phyloP scores from a whole-genome alignment of 129 eudicot species.

The Centaurea solstitialis region DNA sequence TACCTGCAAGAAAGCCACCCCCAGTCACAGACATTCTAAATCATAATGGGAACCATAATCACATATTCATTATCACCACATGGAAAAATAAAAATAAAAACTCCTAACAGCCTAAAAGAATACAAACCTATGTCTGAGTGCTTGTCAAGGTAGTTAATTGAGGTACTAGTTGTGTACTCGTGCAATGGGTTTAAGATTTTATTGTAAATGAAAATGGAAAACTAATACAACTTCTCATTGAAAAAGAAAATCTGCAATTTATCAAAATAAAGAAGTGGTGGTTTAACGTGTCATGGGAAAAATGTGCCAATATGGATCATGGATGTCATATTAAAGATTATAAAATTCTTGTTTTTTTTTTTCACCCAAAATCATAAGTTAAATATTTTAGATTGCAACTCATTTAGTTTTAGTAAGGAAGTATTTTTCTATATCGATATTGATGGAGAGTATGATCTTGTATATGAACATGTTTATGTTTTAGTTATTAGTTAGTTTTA shows the following conservation, averaged over 20 bases:
- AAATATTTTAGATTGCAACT: neutral
- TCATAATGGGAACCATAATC: neutral
- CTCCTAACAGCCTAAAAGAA: neutral
- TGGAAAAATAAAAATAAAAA: neutral
- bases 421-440: neutral
- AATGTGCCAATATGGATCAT: neutral
- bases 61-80: neutral
- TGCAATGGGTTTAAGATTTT: neutral
- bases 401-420: neutral
- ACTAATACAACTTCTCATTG: neutral
- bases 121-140: conserved; percentile 78
- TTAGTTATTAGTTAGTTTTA: neutral
- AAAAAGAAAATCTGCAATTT: neutral
- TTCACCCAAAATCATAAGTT: neutral
- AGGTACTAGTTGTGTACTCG: neutral
- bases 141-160: neutral
- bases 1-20: conserved; percentile 45
- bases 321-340: neutral
- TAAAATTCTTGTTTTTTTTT: neutral
- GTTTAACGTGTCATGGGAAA: neutral
- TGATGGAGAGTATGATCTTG: neutral
- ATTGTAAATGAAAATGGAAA: neutral
- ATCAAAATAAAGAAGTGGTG: neutral
- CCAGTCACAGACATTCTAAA: neutral
- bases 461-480: neutral